phyloP scores from a whole-genome alignment of 352 stramenopile genomes.

The Phytophthora megakarya region DNA sequence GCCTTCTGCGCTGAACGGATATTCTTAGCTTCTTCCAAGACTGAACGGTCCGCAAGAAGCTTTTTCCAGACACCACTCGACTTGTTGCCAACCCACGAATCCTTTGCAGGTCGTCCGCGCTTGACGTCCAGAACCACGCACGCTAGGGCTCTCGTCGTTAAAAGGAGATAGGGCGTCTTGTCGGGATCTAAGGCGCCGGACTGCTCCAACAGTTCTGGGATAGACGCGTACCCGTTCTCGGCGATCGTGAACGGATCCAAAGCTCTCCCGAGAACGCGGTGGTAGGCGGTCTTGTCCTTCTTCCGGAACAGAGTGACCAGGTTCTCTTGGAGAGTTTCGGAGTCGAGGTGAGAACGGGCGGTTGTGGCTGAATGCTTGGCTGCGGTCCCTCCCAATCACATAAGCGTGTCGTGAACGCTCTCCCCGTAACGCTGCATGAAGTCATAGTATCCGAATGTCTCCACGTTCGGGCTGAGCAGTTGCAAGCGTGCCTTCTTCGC shows the following conservation, averaged over 20 bases:
- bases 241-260: neutral
- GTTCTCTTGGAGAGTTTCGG: neutral
- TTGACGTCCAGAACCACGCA: neutral
- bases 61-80: neutral
- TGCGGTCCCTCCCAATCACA: neutral
- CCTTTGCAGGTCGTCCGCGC: neutral
- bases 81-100: neutral
- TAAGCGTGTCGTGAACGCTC: neutral
- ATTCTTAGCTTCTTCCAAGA: neutral
- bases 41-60: neutral
- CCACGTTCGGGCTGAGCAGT: neutral
- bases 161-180: neutral
- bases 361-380: neutral
- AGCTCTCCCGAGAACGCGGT: neutral
- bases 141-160: neutral
- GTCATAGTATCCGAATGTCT: neutral
- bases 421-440: neutral
- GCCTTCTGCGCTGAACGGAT: too few relatives aligned
- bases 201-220: too few relatives aligned
- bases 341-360: neutral
- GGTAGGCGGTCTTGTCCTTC: too few relatives aligned
- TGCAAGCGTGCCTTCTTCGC: neutral
- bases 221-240: neutral
- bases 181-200: neutral
- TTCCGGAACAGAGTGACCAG: neutral